phyloP scores from a whole-genome alignment of 2,329 filamentous ascomycete genomes.

The Colletotrichum shisoi region DNA sequence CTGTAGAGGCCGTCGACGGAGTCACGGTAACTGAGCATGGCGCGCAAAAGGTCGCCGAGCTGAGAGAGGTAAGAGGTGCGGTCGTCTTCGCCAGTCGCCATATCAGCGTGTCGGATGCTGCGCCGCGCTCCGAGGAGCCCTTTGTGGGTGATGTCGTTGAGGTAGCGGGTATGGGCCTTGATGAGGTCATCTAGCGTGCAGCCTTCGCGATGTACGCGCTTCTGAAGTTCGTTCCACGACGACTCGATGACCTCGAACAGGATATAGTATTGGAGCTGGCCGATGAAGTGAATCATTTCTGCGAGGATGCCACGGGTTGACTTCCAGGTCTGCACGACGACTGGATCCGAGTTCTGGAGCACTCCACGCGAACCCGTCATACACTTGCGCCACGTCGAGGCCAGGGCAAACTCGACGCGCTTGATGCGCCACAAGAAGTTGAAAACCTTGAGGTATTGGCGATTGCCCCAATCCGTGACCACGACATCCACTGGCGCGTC shows the following conservation, averaged over 20 bases:
- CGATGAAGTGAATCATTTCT: conserved; percentile 98
- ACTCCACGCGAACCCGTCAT: conserved; percentile 97
- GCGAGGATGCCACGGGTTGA: conserved; percentile 85
- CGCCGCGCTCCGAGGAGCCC: conserved; percentile 82
- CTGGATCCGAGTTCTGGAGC: conserved; percentile 73
- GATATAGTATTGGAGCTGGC: conserved; percentile 97
- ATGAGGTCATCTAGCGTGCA: conserved; percentile 96
- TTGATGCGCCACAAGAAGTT: conserved; percentile 99
- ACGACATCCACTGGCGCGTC: conserved; percentile 96
- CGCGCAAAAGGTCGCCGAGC: conserved; percentile 88
- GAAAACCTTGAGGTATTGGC: conserved; percentile 98
- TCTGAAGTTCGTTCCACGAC: conserved; percentile 90
- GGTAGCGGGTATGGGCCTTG: conserved; percentile 86
- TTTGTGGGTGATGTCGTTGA: conserved; percentile 94
- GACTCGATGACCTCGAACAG: conserved; percentile 98
- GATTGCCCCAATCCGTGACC: conserved; percentile 92
- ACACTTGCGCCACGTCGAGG: conserved; percentile 90
- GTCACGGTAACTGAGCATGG: conserved; percentile 93
- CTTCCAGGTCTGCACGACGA: conserved; percentile 85
- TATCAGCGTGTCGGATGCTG: conserved; percentile 51
- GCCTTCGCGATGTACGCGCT: conserved; percentile 80
- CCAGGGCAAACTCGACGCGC: conserved; percentile 91
- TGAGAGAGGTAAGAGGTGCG: conserved; percentile 84
- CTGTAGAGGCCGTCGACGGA: conserved; percentile 93
- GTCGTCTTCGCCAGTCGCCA: conserved; percentile 67